These are phyloP conservation scores for Neurospora sublineolata DNA, from an alignment of 495 filamentous ascomycete genomes.

Conservation along the genomic window DNA sequence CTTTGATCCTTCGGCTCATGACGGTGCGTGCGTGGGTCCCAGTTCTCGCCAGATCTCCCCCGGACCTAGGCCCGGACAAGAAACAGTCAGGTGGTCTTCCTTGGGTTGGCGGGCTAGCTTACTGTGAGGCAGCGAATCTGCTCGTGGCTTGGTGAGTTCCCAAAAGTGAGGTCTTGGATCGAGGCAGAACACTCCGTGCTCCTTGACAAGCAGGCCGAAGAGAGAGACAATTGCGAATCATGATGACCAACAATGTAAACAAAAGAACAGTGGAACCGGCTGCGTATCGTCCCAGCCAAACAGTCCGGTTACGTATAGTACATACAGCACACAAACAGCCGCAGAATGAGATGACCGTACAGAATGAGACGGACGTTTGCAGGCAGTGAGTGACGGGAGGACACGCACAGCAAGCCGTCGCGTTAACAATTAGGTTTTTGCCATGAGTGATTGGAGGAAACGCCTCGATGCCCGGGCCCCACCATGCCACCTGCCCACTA, in stretches of 20 bases:
- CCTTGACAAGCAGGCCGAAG: slow-evolving; percentile 15
- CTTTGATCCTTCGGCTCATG: not conserved
- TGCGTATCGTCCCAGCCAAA: not conserved
- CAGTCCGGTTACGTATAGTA: slow-evolving; percentile 10
- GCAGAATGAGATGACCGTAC: not conserved
- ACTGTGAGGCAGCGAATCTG: not conserved
- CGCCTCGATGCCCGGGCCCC: not conserved
- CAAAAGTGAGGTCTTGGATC: slow-evolving; percentile 1
- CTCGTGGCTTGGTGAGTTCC: not conserved
- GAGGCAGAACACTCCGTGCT: slow-evolving; percentile 9
- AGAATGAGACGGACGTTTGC: not conserved
- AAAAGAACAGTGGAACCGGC: not conserved
- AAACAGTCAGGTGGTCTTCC: not conserved
- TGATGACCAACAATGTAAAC: slow-evolving; percentile 6
- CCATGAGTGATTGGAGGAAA: not conserved
- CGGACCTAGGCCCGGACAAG: not conserved
- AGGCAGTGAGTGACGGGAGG: not conserved
- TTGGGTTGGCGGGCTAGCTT: not conserved
- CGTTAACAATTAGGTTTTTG: too few species aligned
- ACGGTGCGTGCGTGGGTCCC: not conserved
- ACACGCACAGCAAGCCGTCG: not conserved
- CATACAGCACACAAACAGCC: slow-evolving; percentile 5
- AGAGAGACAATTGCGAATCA: slow-evolving; percentile 16
- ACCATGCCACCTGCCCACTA: slow-evolving; percentile 2
- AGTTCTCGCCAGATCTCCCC: not conserved